Evolutionary conservation across 345 rosid genomes (phyloP).

Genomic region (Lagerstroemia speciosa): DNA sequence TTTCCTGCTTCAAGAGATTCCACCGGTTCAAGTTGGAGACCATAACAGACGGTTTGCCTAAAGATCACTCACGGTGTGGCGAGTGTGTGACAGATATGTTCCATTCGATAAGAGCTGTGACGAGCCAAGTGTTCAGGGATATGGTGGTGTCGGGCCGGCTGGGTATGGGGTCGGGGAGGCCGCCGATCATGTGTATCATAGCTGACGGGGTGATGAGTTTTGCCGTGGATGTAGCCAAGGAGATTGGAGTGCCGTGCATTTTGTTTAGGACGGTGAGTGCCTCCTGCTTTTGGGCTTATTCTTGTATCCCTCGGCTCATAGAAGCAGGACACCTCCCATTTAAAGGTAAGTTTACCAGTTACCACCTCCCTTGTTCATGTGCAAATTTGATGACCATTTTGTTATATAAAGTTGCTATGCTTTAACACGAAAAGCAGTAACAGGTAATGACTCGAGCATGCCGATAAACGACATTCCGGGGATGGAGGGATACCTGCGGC

Average conservation of each 20-base stretch:
- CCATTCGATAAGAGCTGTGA: slow-evolving; percentile 5
- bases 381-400: too few species aligned
- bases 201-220: slow-evolving; percentile 30
- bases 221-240: slow-evolving; percentile 20
- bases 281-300: slow-evolving; percentile 24
- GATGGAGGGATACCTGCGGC: slow-evolving; percentile 24
- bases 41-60: slow-evolving; percentile 25
- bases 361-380: too few species aligned
- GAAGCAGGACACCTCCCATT: slow-evolving; percentile 36
- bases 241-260: slow-evolving; percentile 22
- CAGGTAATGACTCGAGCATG: slow-evolving; percentile 14
- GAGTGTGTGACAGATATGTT: slow-evolving; percentile 12
- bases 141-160: slow-evolving; percentile 9
- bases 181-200: slow-evolving; percentile 24
- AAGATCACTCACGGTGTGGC: slow-evolving; percentile 18
- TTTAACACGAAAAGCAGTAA: too few species aligned
- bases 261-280: slow-evolving; percentile 30
- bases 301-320: slow-evolving; percentile 21
- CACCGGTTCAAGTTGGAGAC: slow-evolving; percentile 25
- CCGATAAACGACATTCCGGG: slow-evolving; percentile 12
- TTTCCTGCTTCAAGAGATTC: slow-evolving; percentile 29
- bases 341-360: slow-evolving; percentile 18
- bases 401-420: too few species aligned
- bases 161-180: background rate
- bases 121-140: slow-evolving; percentile 13